Percentiles rank a stretch among this genome's conserved stretches.
Conservation (phyloP, 148 eudicot species). For the Rhododendron henanense region DNA sequence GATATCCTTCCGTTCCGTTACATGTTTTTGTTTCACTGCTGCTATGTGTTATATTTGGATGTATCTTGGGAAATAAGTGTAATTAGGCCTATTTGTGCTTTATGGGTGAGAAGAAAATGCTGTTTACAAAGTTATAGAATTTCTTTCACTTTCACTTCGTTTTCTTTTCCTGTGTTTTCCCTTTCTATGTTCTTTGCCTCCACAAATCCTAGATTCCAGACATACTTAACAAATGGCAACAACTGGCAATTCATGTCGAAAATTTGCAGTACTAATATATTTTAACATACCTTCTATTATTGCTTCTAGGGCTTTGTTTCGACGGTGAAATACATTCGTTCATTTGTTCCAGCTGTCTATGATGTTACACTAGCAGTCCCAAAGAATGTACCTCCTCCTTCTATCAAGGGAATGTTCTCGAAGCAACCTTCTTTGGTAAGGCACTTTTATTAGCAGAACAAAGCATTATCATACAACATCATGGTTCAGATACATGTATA, state of each 20-base stretch:
- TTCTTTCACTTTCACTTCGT: background rate
- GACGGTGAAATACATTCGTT: constrained; percentile 50
- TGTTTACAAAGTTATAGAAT: too few relatives aligned
- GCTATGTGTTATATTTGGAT: background rate
- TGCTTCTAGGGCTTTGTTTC: constrained; percentile 54
- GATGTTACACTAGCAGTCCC: constrained; percentile 51
- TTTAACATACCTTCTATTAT: background rate
- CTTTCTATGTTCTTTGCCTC: background rate
- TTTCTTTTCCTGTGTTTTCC: background rate
- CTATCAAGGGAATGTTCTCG: constrained; percentile 37
- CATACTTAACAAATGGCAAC: background rate
- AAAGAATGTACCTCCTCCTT: constrained; percentile 45
- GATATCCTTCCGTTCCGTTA: background rate
- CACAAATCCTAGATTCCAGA: background rate
- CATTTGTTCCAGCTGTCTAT: constrained; percentile 61
- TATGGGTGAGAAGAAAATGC: background rate
- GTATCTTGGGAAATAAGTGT: background rate
- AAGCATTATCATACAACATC: background rate
- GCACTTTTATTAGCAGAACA: background rate
- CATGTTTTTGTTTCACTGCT: background rate
- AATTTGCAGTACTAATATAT: background rate
- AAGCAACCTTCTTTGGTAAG: constrained; percentile 63
- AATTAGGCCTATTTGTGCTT: background rate
- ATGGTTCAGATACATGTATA: background rate
- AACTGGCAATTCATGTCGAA: background rate